Base-by-base conservation (phyloP, 148 eudicot genomes). In the Camellia granthamiana region DNA sequence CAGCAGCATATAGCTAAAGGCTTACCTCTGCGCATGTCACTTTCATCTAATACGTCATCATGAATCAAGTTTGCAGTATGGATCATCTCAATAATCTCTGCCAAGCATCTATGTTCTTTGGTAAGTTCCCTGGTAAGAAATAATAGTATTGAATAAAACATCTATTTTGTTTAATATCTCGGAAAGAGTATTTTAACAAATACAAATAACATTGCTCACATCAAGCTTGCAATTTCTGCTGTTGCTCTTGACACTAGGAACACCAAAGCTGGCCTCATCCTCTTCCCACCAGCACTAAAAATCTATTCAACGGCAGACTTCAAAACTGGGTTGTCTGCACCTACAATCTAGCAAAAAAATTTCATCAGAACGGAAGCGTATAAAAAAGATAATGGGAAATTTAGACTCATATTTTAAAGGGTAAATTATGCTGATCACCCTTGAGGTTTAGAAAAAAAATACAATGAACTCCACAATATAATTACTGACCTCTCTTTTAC, bases 241-340 rank as follows among this genome's bases (percentile, higher is more conserved):
- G 97, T 83, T 89, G 51, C 7, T 56, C 59, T 38, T 4, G 77
- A 55, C 55, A 19, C 55, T 5, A 51, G 55, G 18, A 10, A 95
- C 66, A 93, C 97, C 83, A 93, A 82, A 81, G 98, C 98, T 44
- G 98, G 98, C 86, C 98, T 90, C 97, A 95, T 93, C 80, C 94
- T 88, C 88, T 95, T 95, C 64, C 98, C 98, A 80, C 98, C 97
- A 80, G 98, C 98, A 61, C 95, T 84, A 82, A 95, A 95, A 61
- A 95, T 95, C 81, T 95, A 97, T 84, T 95, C 94, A n/a, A 97
- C 97, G 56, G 97, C 98, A 19, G 97, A 93, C 96, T 90, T 90
- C 80, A 95, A 79, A 2, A 73, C 56, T 1, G 38, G 42, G 56
- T 13, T 73, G 3, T 10, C 30, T 21, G 46, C 55, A 86, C 98